phyloP scores from a whole-genome alignment of 306 rosid species.

The Trichosanthes truncata region DNA sequence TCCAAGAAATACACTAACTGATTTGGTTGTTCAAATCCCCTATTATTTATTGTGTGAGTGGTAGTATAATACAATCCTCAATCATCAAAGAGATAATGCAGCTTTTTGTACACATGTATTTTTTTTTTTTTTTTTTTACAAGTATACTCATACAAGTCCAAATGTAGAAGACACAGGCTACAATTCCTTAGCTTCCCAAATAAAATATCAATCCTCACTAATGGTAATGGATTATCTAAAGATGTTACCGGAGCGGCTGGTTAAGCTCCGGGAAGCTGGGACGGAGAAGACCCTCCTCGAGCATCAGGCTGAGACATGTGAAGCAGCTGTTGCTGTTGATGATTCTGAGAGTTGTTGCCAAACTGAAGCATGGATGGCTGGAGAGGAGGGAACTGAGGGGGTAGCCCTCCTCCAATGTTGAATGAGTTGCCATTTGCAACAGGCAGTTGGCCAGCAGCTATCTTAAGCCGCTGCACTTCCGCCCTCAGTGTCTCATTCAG shows the following conservation, averaged over 20 bases:
- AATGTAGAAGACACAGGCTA: neutral
- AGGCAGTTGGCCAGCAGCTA: constrained; percentile 34
- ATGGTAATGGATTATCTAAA: neutral
- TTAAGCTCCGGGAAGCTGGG: constrained; percentile 50
- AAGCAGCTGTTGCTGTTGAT: constrained; percentile 43
- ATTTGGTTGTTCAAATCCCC: neutral
- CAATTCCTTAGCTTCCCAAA: neutral
- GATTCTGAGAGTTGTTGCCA: constrained; percentile 26
- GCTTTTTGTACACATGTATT: neutral
- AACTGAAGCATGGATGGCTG: constrained; percentile 42
- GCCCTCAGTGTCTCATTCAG: constrained; percentile 70
- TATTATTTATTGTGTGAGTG: neutral
- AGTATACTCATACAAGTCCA: neutral
- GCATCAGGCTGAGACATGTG: constrained; percentile 34
- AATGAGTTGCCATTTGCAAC: constrained; percentile 42
- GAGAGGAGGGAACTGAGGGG: constrained; percentile 44
- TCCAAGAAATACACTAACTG: neutral
- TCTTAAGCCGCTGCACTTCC: constrained; percentile 88
- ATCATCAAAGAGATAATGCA: neutral
- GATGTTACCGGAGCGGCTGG: constrained; percentile 20
- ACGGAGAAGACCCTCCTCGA: constrained; percentile 32
- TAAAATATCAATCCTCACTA: neutral
- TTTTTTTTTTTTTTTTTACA: neutral
- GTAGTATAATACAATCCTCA: neutral
- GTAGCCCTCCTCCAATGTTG: constrained; percentile 31